These are phyloP conservation scores for Ophiostoma himal-ulmi DNA, from an alignment of 2,329 filamentous ascomycete genomes.

Conservation along the genomic window DNA sequence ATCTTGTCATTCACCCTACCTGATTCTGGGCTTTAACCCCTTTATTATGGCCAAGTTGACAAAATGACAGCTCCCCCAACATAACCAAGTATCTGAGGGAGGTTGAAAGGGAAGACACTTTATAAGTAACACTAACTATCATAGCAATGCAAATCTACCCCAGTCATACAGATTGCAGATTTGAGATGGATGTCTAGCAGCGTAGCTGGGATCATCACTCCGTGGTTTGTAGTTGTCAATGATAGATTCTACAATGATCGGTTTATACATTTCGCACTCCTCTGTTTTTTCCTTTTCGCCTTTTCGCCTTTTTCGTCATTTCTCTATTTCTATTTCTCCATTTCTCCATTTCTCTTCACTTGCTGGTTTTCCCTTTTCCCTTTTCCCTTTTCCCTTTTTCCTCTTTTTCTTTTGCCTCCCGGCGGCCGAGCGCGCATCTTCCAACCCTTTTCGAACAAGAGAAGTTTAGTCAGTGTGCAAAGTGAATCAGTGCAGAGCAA, in stretches of 20 bases:
- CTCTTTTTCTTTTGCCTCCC: slow-evolving; percentile 10
- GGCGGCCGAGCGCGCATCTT: slow-evolving; percentile 12
- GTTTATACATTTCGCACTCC: too few relatives aligned
- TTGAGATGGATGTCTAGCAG: not conserved
- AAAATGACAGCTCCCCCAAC: not conserved
- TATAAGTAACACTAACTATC: not conserved
- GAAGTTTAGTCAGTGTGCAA: not conserved
- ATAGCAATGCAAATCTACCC: not conserved
- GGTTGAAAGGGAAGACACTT: too few relatives aligned
- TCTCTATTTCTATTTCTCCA: not conserved
- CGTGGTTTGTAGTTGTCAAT: too few relatives aligned
- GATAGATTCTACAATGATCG: too few relatives aligned
- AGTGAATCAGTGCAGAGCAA: not conserved
- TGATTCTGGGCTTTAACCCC: not conserved
- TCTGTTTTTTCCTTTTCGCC: too few relatives aligned
- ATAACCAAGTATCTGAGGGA: not conserved
- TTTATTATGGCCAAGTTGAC: not conserved
- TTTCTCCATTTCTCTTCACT: not conserved
- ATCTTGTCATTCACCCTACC: not conserved
- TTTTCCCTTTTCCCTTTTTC: slow-evolving; percentile 9
- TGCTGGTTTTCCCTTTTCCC: not conserved
- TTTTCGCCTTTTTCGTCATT: not conserved
- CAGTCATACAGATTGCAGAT: not conserved
- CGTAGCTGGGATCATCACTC: too few relatives aligned
- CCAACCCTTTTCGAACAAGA: slow-evolving; percentile 13